These are phyloP conservation scores for Colletotrichum echinochloae DNA, from an alignment of 2,329 filamentous ascomycete genomes.

Conservation along the genomic window DNA sequence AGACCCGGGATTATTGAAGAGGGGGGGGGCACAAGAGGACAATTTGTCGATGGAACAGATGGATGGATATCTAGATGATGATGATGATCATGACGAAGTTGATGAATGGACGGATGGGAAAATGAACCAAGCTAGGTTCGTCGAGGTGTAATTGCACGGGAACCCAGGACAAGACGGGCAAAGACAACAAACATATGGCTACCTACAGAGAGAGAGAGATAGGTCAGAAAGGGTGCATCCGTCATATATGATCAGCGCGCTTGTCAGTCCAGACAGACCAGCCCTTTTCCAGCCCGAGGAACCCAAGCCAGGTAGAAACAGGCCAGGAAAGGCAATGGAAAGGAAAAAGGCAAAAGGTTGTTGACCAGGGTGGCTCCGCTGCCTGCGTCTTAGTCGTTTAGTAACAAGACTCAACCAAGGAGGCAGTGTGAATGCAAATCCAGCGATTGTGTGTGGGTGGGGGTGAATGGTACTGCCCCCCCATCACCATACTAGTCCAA, in stretches of 20 bases:
- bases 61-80: no score
- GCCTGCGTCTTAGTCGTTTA: constrained; percentile 30
- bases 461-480: background rate
- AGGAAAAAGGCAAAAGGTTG: constrained; percentile 20
- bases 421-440: constrained; percentile 3
- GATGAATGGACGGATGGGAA: background rate
- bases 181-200: background rate
- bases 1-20: background rate
- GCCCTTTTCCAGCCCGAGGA: constrained; percentile 17
- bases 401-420: constrained; percentile 19
- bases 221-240: background rate
- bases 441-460: background rate
- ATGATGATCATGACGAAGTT: background rate
- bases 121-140: background rate
- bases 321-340: constrained; percentile 27
- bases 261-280: background rate
- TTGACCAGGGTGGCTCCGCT: constrained; percentile 26
- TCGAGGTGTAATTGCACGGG: background rate
- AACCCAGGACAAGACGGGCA: background rate
- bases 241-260: constrained; percentile 16
- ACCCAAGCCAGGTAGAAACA: constrained; percentile 31
- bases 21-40: constrained; percentile 9
- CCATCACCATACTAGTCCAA: background rate
- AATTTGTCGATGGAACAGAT: background rate
- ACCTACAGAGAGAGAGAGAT: background rate